phyloP scores from a whole-genome alignment of 176 grass and related monocot genomes.

The Ensete ventricosum region DNA sequence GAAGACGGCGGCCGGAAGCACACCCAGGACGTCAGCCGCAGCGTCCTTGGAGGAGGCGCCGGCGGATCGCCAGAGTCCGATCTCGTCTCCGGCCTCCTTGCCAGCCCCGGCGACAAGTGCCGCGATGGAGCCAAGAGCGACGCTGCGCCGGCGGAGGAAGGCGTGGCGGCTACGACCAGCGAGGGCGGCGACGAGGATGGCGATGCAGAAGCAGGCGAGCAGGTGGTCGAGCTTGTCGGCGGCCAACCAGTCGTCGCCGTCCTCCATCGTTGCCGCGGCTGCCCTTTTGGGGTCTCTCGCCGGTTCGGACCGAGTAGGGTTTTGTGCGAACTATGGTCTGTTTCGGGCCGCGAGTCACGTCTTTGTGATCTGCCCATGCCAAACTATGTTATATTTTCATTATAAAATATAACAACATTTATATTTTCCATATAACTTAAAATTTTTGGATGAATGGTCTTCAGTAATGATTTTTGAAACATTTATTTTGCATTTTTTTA shows the following conservation, averaged over 20 bases:
- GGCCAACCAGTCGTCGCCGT: constrained; percentile 66
- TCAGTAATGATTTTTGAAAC: too few species aligned
- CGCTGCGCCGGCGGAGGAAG: constrained; percentile 36
- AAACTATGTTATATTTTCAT: too few species aligned
- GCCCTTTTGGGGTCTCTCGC: too few species aligned
- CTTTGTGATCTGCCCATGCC: too few species aligned
- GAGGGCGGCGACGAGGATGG: constrained; percentile 33
- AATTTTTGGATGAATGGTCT: too few species aligned
- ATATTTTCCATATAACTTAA: too few species aligned
- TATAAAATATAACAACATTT: too few species aligned
- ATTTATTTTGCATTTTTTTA: too few species aligned
- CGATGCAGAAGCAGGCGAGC: constrained; percentile 61
- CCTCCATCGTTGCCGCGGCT: constrained; percentile 44
- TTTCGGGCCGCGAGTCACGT: not conserved
- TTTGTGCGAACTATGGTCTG: not conserved
- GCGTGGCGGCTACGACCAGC: constrained; percentile 30
- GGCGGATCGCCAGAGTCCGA: constrained; percentile 53
- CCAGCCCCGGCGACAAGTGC: constrained; percentile 48
- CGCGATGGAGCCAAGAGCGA: constrained; percentile 35
- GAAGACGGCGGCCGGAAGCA: constrained; percentile 26
- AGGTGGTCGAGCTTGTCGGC: constrained; percentile 60
- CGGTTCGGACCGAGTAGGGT: not conserved
- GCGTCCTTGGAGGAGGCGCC: constrained; percentile 70
- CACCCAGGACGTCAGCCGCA: constrained; percentile 50
- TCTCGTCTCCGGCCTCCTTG: constrained; percentile 76